Base-by-base conservation (phyloP, 2,329 filamentous ascomycete species). In the Trichophyton verrucosum region DNA sequence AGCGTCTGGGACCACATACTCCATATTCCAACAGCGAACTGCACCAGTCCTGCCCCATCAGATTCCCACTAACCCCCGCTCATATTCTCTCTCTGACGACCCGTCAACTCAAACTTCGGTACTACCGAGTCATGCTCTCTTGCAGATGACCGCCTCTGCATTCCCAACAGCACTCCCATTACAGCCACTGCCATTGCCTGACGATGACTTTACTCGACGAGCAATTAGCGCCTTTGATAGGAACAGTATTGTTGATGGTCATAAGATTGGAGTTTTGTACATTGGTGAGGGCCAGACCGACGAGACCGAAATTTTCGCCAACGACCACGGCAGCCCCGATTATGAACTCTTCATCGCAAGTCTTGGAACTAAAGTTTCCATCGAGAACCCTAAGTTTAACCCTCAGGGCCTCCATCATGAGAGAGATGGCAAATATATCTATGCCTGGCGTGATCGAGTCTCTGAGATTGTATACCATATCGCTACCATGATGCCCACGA, bases 381-480 rank as follows among this genome's bases (percentile, higher is more conserved):
- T 99, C 30, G 86, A 91, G 67, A 88, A 86, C 22, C 88, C 91
- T 8, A 87, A 83, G 22, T 95, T 96, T 77, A 97, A 99, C 69
- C 91, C 91, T 0, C 92, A 96, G 69, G 94, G 94, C 2, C 77
- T 99, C 27, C 91, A 97, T 71, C 82, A 86, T 66, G 86, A 92
- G 68, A 80, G 80, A 1, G 94, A 99, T 72, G 94, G 94, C 36
- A 83, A 91, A 68, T 90, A 88, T 72, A 90, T 91, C 0, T 91
- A 92, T 70, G 92, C 89, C 68, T 99, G 94, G 91, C 88, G 91
- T 63, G 94, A 97, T 71, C 83, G 91, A 49, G 90, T 96, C 61
- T 94, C 91, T 3, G 94, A 97, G 72, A 88, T 99, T 51, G 87
- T 97, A 33, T 99, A 95, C 74, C 94, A 97, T 71, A 86, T 97